Evolutionary conservation across 129 eudicot genomes (phyloP), one percentile per base, ranked within the genome.

Genomic region (Chrysanthemum makinoi): DNA sequence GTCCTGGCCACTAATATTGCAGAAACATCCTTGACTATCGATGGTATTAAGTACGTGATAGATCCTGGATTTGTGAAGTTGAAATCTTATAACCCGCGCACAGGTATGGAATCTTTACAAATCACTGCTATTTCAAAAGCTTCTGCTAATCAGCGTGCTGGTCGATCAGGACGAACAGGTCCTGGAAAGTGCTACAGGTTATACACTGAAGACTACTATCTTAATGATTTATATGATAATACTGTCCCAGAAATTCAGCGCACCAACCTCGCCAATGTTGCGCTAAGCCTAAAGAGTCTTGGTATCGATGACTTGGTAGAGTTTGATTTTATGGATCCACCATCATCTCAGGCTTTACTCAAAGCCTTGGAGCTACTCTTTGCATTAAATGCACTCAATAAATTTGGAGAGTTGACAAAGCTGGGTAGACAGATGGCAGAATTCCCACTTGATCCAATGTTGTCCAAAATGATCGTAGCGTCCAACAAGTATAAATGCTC

Each of bases 1-100:
- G 92, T 93, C 53, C 81, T 93, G 63, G 95, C 98, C 51, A 93
- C 98, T n/a, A 89, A 93, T 83, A 93, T 93, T 56, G 98, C 98
- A 8, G 98, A 93, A 79, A 93, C 98, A 7, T 93, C 98, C 3
- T 71, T 93, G 57, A 93, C 98, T 16, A 91, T 91, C 7, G 96
- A 88, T 77, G 97, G 97, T 69, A 88, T 88, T 20, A 91, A 88
- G 71, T 91, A 88, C 52, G 96, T 88, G 18, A 88, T 91, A 57
- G 97, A 91, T 77, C 97, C 97, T 0, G 97, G 97, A 54, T 91
- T 86, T 51, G 78, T 60, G 33, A 91, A 91, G 75, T 82, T 91
- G 93, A 91, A 86, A 79, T 91, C 90, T 13, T 91, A 91, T 72
- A 91, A 84, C 72, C 97, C 97, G 28, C 81, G 93, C 17, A 91